These are phyloP conservation scores for Lignosus rhinocerotis DNA, from an alignment of 1,284 basidiomycete species.

Conservation along the genomic window DNA sequence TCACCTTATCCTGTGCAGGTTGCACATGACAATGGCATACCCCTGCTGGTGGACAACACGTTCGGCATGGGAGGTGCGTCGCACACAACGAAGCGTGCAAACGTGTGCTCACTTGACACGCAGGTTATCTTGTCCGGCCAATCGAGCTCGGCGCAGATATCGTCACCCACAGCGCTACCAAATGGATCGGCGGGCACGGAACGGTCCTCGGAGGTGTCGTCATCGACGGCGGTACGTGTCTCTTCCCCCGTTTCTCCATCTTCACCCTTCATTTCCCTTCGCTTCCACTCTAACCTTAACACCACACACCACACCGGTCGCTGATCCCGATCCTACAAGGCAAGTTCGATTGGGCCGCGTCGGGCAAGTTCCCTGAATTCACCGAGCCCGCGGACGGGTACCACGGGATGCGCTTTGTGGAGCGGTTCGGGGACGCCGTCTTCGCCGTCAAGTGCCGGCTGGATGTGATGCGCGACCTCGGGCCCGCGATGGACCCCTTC, in stretches of 20 bases:
- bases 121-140: slow-evolving; percentile 72
- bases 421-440: slow-evolving; percentile 74
- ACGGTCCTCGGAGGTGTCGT: slow-evolving; percentile 87
- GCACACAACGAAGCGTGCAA: background rate
- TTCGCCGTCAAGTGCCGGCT: slow-evolving; percentile 76
- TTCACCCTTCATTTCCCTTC: background rate
- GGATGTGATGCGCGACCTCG: slow-evolving; percentile 79
- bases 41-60: slow-evolving; percentile 87
- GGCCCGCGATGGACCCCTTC: slow-evolving; percentile 80
- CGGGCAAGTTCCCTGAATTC: slow-evolving; percentile 81
- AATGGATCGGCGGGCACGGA: slow-evolving; percentile 92
- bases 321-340: slow-evolving; percentile 40
- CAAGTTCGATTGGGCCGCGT: slow-evolving; percentile 84
- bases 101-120: background rate
- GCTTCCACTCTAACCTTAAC: background rate
- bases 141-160: slow-evolving; percentile 82
- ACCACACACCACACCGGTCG: background rate
- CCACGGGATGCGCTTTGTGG: slow-evolving; percentile 74
- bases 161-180: slow-evolving; percentile 85
- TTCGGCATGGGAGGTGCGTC: slow-evolving; percentile 77
- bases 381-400: slow-evolving; percentile 84
- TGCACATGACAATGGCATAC: slow-evolving; percentile 75
- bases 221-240: slow-evolving; percentile 64
- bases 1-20: slow-evolving; percentile 20
- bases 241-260: background rate